phyloP scores from a whole-genome alignment of 345 rosid species.

The Salix udensis region DNA sequence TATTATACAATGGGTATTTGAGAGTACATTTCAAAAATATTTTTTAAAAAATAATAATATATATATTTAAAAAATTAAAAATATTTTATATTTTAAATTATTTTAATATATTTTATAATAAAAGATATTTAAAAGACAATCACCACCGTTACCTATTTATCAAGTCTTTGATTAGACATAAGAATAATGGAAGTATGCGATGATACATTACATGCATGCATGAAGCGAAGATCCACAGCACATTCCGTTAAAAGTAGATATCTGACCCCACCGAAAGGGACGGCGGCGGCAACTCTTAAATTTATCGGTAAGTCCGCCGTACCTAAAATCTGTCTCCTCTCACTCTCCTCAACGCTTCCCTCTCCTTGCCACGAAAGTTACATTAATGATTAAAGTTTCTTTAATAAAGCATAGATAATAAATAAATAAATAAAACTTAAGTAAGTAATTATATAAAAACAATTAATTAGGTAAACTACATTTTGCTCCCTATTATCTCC shows the following conservation, averaged over 20 bases:
- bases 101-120: too few species aligned
- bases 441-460: too few species aligned
- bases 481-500: background rate
- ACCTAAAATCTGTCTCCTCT: background rate
- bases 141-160: rapidly evolving
- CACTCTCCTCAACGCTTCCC: background rate
- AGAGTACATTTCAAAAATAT: too few species aligned
- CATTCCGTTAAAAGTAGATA: background rate
- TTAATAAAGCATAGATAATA: background rate
- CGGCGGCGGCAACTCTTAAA: background rate
- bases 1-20: too few species aligned
- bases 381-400: background rate
- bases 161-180: too few species aligned
- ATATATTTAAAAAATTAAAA: too few species aligned
- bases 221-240: background rate
- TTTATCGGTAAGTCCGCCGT: background rate
- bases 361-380: background rate
- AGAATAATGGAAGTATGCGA: too few species aligned
- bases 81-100: too few species aligned
- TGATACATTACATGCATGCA: background rate
- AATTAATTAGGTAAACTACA: background rate
- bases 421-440: too few species aligned
- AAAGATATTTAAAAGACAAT: too few species aligned
- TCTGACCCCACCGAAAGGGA: background rate
- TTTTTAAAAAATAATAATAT: rapidly evolving